Evolutionary conservation across 345 rosid species (phyloP), one percentile per base, ranked within the genome.

Genomic region (Eutrema heterophyllum): DNA sequence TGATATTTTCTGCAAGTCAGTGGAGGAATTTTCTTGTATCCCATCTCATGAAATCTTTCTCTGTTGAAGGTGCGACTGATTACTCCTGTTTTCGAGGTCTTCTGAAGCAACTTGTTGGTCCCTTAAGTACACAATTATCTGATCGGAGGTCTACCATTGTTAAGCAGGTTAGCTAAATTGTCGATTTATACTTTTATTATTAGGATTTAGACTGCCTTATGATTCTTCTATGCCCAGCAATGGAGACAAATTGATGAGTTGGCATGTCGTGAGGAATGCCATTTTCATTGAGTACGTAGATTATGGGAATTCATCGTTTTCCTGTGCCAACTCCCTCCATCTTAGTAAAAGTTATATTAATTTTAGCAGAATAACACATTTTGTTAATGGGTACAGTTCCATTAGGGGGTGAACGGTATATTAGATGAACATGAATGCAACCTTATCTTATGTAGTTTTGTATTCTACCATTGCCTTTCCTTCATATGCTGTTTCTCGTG

Each of bases 71-170:
- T 85, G 98, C 98, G 58, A 61, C 87, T 74, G 93, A 89, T 62
- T 89, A 86, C 74, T 85, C 94, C 43, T 87, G 88, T 75, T 95
- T 95, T 70, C 88, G 86, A 64, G 98, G 98, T 75, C 90, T 92
- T 62, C 51, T 95, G 85, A 95, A 92, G 83, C 99, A 95, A 72
- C 92, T 95, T 84, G 87, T 84, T 72, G 90, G 90, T 36, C 98
- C 97, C 69, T 74, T 95, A 71, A 90, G 89, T 73, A 76, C 86
- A 48, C 99, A 95, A 56, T 83, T 95, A 77, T 83, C 97, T 40
- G 99, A 95, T 77, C 84, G 99, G 59, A 95, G 99, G 82, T 95
- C 99, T 64, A 95, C 80, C 82, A 86, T 95, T 61, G 99, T 95
- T 57, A 95, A 95, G 84, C 99, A 95, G 97, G 99, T 95, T 38